These are phyloP conservation scores for Sporothrix pallida DNA, from an alignment of 2,329 filamentous ascomycete species.

Conservation along the genomic window DNA sequence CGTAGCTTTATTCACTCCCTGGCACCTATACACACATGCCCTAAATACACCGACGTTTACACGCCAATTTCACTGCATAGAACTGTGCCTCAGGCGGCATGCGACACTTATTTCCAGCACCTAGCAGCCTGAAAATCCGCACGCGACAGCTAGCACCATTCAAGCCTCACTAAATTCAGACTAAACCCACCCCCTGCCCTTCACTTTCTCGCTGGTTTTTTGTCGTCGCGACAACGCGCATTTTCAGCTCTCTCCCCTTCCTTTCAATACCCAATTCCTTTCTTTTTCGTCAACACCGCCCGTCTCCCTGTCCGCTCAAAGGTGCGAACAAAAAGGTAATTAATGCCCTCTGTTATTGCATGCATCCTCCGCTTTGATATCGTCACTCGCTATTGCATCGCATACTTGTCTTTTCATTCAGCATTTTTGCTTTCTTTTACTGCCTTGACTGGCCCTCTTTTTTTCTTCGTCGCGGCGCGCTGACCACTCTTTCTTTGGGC, in stretches of 20 bases:
- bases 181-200: slow-evolving; percentile 18
- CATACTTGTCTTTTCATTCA: not conserved
- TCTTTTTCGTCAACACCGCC: slow-evolving; percentile 6
- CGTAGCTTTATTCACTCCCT: not conserved
- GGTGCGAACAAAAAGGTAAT: slow-evolving; percentile 18
- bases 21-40: not conserved
- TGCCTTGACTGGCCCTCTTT: not conserved
- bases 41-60: not conserved
- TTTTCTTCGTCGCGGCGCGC: not conserved
- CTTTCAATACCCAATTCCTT: not conserved
- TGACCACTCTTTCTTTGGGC: not conserved
- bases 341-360: slow-evolving; percentile 26
- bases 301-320: not conserved
- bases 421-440: slow-evolving; percentile 5
- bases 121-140: not conserved
- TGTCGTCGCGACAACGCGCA: slow-evolving; percentile 34
- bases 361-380: slow-evolving; percentile 3
- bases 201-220: slow-evolving; percentile 10
- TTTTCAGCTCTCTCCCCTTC: slow-evolving; percentile 24
- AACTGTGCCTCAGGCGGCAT: not conserved
- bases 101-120: not conserved
- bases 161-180: not conserved
- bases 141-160: not conserved
- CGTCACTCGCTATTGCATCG: not conserved
- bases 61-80: not conserved